A percentile compares a stretch with the other conserved stretches of the same genome.
Evolutionary conservation across 352 stramenopile genomes (phyloP).

Genomic region (Phytopythium cucurbitacearum): DNA sequence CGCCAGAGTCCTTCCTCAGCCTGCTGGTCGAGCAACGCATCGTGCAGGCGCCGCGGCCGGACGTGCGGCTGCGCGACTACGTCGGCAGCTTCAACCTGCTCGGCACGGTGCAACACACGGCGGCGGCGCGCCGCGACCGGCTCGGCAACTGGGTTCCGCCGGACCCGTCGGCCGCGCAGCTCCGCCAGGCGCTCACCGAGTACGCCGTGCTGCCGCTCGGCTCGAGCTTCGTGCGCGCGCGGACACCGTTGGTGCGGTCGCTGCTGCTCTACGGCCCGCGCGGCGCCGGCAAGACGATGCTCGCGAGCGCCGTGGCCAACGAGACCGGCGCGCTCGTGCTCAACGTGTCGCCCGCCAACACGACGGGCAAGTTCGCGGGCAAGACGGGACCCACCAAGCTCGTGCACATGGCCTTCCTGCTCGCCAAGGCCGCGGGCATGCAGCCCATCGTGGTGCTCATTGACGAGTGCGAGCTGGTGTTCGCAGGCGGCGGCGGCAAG

Average conservation of each 20-base stretch:
- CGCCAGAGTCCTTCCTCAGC: conserved; percentile 87
- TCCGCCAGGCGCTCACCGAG: conserved; percentile 88
- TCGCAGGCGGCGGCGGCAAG: conserved; percentile 63
- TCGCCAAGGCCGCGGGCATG: conserved; percentile 84
- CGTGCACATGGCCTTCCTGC: conserved; percentile 92
- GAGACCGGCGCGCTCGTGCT: conserved; percentile 93
- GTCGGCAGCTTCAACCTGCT: conserved; percentile 92
- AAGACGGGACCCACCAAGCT: conserved; percentile 91
- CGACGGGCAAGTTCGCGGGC: conserved; percentile 91
- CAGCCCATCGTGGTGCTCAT: conserved; percentile 94
- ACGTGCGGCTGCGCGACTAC: conserved; percentile 67
- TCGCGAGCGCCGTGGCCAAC: conserved; percentile 90
- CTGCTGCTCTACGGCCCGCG: conserved; percentile 93
- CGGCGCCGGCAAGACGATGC: conserved; percentile 91
- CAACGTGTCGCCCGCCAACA: conserved; percentile 90
- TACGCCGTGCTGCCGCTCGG: conserved; percentile 90
- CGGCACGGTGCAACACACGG: conserved; percentile 61
- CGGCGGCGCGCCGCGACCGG: conserved; percentile 51
- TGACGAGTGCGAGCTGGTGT: conserved; percentile 91
- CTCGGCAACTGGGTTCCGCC: conserved; percentile 88
- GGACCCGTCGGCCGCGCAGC: conserved; percentile 88
- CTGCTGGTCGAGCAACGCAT: conserved; percentile 88
- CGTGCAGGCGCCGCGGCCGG: conserved; percentile 51
- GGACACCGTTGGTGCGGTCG: conserved; percentile 75
- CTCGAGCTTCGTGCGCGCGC: conserved; percentile 64